These are phyloP conservation scores for Elaphomyces granulatus DNA, from an alignment of 495 filamentous ascomycete species.

Conservation along the genomic window DNA sequence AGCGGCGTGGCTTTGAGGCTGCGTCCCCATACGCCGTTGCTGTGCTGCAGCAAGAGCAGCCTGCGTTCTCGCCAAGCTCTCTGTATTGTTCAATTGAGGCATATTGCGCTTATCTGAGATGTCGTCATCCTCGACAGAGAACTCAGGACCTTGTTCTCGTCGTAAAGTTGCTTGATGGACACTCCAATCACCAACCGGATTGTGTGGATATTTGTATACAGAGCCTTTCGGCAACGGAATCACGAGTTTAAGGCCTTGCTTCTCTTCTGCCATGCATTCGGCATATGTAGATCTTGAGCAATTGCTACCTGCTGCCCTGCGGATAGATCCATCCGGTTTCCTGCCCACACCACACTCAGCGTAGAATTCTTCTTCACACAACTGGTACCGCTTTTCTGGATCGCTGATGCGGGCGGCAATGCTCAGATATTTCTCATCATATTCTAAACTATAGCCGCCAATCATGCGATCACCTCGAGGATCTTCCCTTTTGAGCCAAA, in stretches of 20 bases:
- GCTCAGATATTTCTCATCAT: constrained; percentile 27
- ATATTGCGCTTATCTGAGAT: constrained; percentile 19
- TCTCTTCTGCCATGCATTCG: constrained; percentile 58
- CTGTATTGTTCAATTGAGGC: constrained; percentile 14
- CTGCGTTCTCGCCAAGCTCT: constrained; percentile 24
- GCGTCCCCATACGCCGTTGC: constrained; percentile 25
- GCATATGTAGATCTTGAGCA: constrained; percentile 45
- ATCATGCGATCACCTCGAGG: constrained; percentile 37
- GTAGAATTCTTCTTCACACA: constrained; percentile 34
- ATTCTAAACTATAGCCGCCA: constrained; percentile 30
- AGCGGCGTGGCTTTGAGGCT: constrained; percentile 33
- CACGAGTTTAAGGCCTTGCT: constrained; percentile 49
- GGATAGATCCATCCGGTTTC: constrained; percentile 29
- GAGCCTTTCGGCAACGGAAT: constrained; percentile 54
- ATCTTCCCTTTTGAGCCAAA: constrained; percentile 28
- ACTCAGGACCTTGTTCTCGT: neutral
- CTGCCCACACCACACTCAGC: constrained; percentile 37
- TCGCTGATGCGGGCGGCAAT: constrained; percentile 30
- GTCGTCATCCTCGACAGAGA: constrained; percentile 14
- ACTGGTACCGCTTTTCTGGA: constrained; percentile 24
- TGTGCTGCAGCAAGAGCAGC: constrained; percentile 30
- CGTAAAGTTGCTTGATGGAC: constrained; percentile 3
- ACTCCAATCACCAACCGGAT: constrained; percentile 30
- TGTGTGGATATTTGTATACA: constrained; percentile 44
- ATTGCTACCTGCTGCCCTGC: constrained; percentile 28